Evolutionary conservation across 345 rosid species (phyloP), one percentile per base, ranked within the genome.

Genomic region (Iberis pinnata): DNA sequence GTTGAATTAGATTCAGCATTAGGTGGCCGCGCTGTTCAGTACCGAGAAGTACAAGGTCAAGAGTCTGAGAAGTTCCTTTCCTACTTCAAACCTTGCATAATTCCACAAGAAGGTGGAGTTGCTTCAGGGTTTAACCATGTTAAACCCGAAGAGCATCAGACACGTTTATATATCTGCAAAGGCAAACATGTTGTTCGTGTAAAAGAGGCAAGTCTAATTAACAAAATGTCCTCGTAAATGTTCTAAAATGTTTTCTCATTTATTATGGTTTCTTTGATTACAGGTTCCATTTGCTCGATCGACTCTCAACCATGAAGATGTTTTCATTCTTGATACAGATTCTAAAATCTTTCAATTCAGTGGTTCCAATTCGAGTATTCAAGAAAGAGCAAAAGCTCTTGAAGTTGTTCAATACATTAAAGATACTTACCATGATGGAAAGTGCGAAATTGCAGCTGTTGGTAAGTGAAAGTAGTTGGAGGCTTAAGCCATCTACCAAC

Each of bases 11-110:
- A 93, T 82, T 96, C 99, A 45, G 89, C 95, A 13, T 95, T 93
- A 55, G 99, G 99, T 58, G 99, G 99, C 31, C 95, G 95, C 63
- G 99, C 95, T 36, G 96, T 93, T 53, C 99, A 93, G 64, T 93
- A 88, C 75, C 88, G 97, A 70, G 99, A 93, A 80, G 78, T 76
- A 12, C 99, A 93, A 60, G 92, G 97, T 49, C 92, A 93, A 14
- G 99, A 93, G 69, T 80, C 94, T 0, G 97, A 88, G 67, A 93
- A 80, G 76, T 93, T 93, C 60, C 76, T 88, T 39, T 93, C 99
- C 4, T 84, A 86, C 67, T 93, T 93, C 49, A 93, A 93, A 71
- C 99, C 99, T 35, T 93, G 97, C 63, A 86, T 93, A 45, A 93
- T 93, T 59, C 99, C 99, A 17, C 82, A 79, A 55, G 84, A 93